phyloP scores from a whole-genome alignment of 345 rosid species.

The Populus deltoides region DNA sequence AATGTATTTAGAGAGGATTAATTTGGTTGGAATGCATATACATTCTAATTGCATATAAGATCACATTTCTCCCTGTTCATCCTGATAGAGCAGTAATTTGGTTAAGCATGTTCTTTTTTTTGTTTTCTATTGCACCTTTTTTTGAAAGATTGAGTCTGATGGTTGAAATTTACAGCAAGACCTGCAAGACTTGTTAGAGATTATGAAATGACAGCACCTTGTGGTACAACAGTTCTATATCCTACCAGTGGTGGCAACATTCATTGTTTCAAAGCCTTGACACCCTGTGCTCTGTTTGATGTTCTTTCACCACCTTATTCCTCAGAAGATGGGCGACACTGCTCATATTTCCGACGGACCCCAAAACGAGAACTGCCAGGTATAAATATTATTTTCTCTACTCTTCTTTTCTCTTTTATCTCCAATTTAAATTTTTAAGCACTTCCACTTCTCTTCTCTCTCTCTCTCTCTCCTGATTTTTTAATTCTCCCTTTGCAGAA shows the following conservation, averaged over 20 bases:
- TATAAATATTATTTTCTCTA: conserved; percentile 7
- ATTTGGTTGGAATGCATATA: neutral
- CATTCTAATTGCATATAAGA: neutral
- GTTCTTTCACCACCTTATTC: conserved; percentile 76
- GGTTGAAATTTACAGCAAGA: conserved; percentile 52
- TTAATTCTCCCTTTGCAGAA: conserved; percentile 19
- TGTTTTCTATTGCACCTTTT: too few species aligned
- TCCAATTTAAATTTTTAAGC: neutral
- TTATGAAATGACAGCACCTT: conserved; percentile 62
- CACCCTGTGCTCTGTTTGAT: conserved; percentile 75
- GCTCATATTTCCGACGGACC: conserved; percentile 59
- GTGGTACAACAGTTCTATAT: conserved; percentile 58
- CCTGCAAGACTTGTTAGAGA: conserved; percentile 71
- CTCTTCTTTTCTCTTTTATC: neutral
- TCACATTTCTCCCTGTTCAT: neutral
- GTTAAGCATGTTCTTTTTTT: neutral
- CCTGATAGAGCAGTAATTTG: neutral
- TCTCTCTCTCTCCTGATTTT: neutral
- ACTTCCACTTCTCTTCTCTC: neutral
- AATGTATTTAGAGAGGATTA: neutral
- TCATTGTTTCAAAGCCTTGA: conserved; percentile 70
- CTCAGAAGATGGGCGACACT: conserved; percentile 53
- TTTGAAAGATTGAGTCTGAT: neutral
- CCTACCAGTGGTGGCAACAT: conserved; percentile 81
- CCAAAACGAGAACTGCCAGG: conserved; percentile 57